A percentile compares a stretch with the other conserved stretches of the same genome.
phyloP scores from a whole-genome alignment of 352 stramenopile genomes.

The Phytopythium litorale region DNA sequence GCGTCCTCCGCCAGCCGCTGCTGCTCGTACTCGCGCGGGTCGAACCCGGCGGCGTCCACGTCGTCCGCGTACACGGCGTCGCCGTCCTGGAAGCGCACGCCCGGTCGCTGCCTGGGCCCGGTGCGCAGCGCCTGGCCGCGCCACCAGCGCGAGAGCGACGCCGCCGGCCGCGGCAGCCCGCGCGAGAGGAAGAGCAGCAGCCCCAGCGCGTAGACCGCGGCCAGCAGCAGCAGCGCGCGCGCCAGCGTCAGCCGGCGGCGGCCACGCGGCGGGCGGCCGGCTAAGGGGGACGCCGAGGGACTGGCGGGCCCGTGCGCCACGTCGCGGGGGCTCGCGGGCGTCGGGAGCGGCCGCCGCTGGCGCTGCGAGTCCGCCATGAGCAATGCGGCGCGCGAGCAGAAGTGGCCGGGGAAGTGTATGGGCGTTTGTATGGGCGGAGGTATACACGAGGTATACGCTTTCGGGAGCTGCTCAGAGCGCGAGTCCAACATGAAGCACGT shows the following conservation, averaged over 20 bases:
- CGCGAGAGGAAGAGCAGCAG: not conserved
- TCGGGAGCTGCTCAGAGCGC: not conserved
- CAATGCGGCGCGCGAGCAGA: not conserved
- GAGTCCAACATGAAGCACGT: not conserved
- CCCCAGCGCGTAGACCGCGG: not conserved
- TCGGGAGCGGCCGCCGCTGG: not conserved
- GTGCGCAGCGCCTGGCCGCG: not conserved
- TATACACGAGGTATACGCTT: not conserved
- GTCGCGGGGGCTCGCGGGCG: not conserved
- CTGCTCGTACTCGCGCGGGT: not conserved
- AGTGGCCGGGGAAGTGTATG: not conserved
- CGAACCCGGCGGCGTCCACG: not conserved
- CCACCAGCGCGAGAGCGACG: not conserved
- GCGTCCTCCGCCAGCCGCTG: not conserved
- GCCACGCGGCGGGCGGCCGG: not conserved
- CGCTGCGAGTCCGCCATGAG: conserved; percentile 1
- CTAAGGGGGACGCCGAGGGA: not conserved
- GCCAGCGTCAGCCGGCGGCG: not conserved
- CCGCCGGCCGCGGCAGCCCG: not conserved
- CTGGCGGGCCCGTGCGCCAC: not conserved
- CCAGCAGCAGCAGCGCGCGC: not conserved
- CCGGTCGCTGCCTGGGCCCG: not conserved
- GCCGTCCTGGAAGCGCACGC: conserved; percentile 1
- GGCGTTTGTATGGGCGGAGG: not conserved
- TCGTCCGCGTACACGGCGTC: conserved; percentile 8